phyloP scores from a whole-genome alignment of 208 protist species.

The Jaenimonas drosophilae region DNA sequence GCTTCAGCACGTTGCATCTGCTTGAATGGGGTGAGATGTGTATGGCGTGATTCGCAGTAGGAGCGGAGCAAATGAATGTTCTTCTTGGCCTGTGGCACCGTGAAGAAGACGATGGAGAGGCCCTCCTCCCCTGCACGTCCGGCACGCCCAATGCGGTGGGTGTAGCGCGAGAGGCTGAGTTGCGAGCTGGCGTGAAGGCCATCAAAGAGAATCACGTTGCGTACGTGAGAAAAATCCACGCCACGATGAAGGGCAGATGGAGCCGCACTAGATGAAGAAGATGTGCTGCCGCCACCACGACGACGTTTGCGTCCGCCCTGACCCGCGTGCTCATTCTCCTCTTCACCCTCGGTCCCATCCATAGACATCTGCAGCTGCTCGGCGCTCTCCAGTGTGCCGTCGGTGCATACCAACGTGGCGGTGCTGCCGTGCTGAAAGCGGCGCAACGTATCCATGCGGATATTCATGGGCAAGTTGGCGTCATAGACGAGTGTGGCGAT shows the following conservation, averaged over 20 bases:
- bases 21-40: slow-evolving; percentile 55
- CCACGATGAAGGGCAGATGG: slow-evolving; percentile 86
- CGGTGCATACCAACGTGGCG: slow-evolving; percentile 95
- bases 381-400: slow-evolving; percentile 81
- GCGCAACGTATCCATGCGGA: slow-evolving; percentile 89
- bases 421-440: slow-evolving; percentile 94
- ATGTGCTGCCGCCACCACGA: slow-evolving; percentile 6
- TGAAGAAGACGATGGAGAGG: slow-evolving; percentile 85
- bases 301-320: slow-evolving; percentile 6
- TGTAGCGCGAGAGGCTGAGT: slow-evolving; percentile 86
- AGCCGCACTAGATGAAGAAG: slow-evolving; percentile 5
- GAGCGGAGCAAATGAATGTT: slow-evolving; percentile 36
- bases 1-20: slow-evolving; percentile 64
- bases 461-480: slow-evolving; percentile 93
- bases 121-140: slow-evolving; percentile 83
- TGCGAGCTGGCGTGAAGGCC: slow-evolving; percentile 80
- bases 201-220: slow-evolving; percentile 96
- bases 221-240: slow-evolving; percentile 95
- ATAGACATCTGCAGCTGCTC: slow-evolving; percentile 51
- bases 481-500: slow-evolving; percentile 93
- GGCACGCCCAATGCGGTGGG: slow-evolving; percentile 94
- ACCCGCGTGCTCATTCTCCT: slow-evolving; percentile 1
- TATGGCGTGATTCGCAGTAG: slow-evolving; percentile 42
- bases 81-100: slow-evolving; percentile 51
- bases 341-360: slow-evolving; percentile 6